Conservation (phyloP, 805 yeast genomes). For the Candida maltosa region DNA sequence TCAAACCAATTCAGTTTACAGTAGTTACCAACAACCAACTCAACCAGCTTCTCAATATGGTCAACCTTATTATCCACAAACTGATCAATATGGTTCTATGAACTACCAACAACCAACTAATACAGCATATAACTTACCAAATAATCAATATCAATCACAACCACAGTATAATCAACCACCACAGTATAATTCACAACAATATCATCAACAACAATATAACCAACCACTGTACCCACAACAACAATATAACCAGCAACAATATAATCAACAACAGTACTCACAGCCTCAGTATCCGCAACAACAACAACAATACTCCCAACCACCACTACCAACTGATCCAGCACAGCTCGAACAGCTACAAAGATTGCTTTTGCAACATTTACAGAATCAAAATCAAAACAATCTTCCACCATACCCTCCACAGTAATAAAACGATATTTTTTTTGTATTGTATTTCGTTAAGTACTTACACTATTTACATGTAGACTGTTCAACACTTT, state of each 20-base stretch:
- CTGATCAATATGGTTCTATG: not conserved
- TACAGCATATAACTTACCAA: constrained; percentile 1
- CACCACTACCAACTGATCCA: constrained; percentile 14
- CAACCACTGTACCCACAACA: constrained; percentile 5
- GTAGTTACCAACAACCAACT: not conserved
- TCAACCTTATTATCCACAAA: constrained; percentile 14
- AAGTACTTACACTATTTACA: constrained; percentile 5
- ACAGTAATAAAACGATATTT: not conserved
- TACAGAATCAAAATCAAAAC: constrained; percentile 24
- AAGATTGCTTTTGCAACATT: constrained; percentile 9
- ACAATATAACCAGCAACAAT: constrained; percentile 6
- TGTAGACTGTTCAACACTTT: constrained; percentile 15
- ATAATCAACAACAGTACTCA: constrained; percentile 9
- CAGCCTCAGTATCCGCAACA: constrained; percentile 14
- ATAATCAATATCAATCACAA: constrained; percentile 3
- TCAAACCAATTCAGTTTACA: constrained; percentile 1
- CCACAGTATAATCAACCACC: constrained; percentile 7
- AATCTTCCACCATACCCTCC: constrained; percentile 5
- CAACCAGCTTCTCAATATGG: constrained; percentile 6
- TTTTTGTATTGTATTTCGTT: not conserved
- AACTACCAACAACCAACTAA: constrained; percentile 5
- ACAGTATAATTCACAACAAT: constrained; percentile 10
- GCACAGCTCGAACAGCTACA: constrained; percentile 8
- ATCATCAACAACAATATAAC: constrained; percentile 5
- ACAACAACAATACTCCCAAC: constrained; percentile 22